Conservation (phyloP, 768 basidiomycete genomes). For the Phaffia tasmanica region DNA sequence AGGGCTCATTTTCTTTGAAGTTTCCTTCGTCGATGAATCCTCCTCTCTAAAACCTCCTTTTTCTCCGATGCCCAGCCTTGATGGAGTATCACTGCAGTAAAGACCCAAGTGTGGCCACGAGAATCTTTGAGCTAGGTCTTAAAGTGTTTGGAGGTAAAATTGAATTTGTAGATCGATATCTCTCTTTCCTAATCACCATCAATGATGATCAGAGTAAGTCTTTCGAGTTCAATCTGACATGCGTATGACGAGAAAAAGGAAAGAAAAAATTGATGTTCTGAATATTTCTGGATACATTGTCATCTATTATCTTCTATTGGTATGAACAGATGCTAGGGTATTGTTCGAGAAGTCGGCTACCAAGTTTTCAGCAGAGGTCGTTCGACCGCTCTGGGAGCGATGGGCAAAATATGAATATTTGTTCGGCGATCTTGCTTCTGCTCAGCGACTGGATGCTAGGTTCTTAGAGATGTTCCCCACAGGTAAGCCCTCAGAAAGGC, state of each 20-base stretch:
- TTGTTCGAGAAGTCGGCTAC: conserved; percentile 78
- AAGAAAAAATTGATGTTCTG: conserved; percentile 15
- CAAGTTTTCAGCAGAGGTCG: conserved; percentile 59
- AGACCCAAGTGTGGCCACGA: conserved; percentile 62
- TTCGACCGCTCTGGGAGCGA: conserved; percentile 81
- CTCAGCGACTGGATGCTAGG: conserved; percentile 77
- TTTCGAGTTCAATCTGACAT: neutral
- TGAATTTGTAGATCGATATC: conserved; percentile 67
- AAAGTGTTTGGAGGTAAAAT: conserved; percentile 70
- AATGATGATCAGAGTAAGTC: conserved; percentile 88
- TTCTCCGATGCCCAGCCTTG: conserved; percentile 47
- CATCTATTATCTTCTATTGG: neutral
- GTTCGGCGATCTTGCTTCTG: conserved; percentile 79
- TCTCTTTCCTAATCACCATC: conserved; percentile 83
- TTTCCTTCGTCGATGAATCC: neutral
- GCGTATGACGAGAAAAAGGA: conserved; percentile 22
- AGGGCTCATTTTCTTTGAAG: conserved; percentile 27
- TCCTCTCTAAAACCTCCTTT: neutral
- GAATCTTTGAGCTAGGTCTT: conserved; percentile 88
- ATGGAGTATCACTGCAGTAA: conserved; percentile 90
- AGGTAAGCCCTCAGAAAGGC: conserved; percentile 44
- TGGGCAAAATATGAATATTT: conserved; percentile 95
- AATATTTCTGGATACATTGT: neutral
- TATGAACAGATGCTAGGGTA: conserved; percentile 70
- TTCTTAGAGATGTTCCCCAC: conserved; percentile 77